Percentiles rank a stretch among this genome's conserved stretches.
These are phyloP conservation scores for Alloteropsis semialata DNA, from an alignment of 176 grass and related monocot genomes.

Conservation along the genomic window DNA sequence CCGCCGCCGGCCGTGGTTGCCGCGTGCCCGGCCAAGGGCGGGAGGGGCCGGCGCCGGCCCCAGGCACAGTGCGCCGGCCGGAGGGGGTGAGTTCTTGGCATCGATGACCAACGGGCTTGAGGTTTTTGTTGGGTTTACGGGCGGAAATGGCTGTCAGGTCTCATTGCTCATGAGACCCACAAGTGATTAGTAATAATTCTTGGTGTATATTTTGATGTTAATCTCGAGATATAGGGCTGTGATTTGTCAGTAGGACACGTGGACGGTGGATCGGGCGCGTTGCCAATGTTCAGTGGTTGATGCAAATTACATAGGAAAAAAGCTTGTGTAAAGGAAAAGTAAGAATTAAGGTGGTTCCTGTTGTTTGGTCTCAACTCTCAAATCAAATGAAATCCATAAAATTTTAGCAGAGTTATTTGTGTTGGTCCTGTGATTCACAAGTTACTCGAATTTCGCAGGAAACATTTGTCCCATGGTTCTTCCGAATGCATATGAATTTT, in stretches of 20 bases:
- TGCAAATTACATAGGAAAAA: conserved; percentile 29
- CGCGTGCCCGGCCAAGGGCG: conserved; percentile 60
- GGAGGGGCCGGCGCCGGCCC: conserved; percentile 50
- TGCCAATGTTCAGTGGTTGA: not conserved
- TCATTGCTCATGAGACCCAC: conserved; percentile 22
- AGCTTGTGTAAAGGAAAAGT: conserved; percentile 25
- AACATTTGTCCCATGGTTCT: too few species aligned
- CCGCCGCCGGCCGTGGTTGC: conserved; percentile 43
- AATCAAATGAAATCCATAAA: not conserved
- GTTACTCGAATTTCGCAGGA: not conserved
- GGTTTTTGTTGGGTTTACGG: conserved; percentile 13
- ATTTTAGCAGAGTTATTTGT: not conserved
- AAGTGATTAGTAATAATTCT: conserved; percentile 31
- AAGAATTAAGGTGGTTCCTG: not conserved
- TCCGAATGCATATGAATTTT: too few species aligned
- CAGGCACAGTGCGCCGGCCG: conserved; percentile 53
- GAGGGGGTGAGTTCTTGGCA: conserved; percentile 8
- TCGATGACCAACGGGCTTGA: not conserved
- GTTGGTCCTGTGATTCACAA: not conserved
- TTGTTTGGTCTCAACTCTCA: not conserved
- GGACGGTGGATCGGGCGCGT: conserved; percentile 8
- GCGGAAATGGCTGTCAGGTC: conserved; percentile 8
- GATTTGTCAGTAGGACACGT: conserved; percentile 23
- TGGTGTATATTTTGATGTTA: conserved; percentile 3
- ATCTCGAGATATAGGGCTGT: conserved; percentile 33